Evolutionary conservation across 2,329 filamentous ascomycete genomes (phyloP).

Genomic region (Acarospora socialis): DNA sequence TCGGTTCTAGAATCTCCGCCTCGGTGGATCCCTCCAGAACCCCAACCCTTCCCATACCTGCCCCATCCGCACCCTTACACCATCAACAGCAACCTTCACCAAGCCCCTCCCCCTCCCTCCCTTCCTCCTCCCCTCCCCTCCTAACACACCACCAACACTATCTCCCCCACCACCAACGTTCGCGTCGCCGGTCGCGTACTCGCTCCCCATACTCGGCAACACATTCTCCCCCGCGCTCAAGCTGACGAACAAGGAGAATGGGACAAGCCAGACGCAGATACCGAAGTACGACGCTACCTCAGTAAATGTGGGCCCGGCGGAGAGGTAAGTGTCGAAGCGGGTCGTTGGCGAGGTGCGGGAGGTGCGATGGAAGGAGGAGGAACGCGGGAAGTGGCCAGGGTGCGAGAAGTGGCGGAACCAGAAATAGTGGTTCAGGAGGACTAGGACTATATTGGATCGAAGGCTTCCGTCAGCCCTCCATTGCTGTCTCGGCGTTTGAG

Average conservation of each 20-base stretch:
- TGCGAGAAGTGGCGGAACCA: slow-evolving; percentile 90
- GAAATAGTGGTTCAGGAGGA: slow-evolving; percentile 79
- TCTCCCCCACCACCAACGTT: slow-evolving; percentile 24
- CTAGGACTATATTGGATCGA: slow-evolving; percentile 58
- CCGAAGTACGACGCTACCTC: slow-evolving; percentile 96
- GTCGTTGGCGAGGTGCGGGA: slow-evolving; percentile 2
- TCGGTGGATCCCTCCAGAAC: slow-evolving; percentile 46
- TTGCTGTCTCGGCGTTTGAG: too few relatives aligned
- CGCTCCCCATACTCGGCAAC: slow-evolving; percentile 76
- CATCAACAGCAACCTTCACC: slow-evolving; percentile 49
- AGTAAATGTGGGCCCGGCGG: slow-evolving; percentile 69
- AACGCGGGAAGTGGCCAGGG: slow-evolving; percentile 34
- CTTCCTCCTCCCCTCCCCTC: slow-evolving; percentile 24
- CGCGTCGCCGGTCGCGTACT: slow-evolving; percentile 45
- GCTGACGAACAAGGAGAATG: slow-evolving; percentile 88
- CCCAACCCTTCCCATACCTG: slow-evolving; percentile 51
- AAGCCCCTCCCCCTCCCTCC: slow-evolving; percentile 42
- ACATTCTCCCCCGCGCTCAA: slow-evolving; percentile 91
- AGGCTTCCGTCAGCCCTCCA: too few relatives aligned
- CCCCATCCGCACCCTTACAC: slow-evolving; percentile 43
- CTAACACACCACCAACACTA: slow-evolving; percentile 17
- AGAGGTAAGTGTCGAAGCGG: slow-evolving; percentile 40
- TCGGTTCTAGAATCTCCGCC: too few relatives aligned
- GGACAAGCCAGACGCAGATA: slow-evolving; percentile 89
- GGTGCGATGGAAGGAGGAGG: slow-evolving; percentile 17